Percentiles rank a stretch among this genome's conserved stretches.
Conservation (phyloP, 352 stramenopile genomes). For the Thraustotheca clavata region DNA sequence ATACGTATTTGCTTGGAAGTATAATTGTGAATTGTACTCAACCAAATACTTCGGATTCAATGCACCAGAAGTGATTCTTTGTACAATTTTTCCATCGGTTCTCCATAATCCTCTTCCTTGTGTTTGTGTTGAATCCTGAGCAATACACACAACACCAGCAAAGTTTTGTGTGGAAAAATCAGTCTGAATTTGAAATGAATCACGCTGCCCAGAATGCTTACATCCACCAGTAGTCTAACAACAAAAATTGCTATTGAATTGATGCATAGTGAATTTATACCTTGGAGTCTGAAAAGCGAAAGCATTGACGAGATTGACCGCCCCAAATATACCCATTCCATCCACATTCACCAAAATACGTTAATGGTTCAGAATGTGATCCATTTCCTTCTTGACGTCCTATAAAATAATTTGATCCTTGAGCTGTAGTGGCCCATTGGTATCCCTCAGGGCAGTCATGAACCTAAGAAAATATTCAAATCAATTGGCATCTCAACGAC, state of each 20-base stretch:
- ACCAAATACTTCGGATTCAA: conserved; percentile 30
- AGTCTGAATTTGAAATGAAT: conserved; percentile 50
- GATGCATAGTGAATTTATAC: conserved; percentile 16
- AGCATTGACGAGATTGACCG: conserved; percentile 43
- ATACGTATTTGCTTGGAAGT: conserved; percentile 56
- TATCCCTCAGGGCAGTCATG: conserved; percentile 85
- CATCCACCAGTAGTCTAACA: conserved; percentile 57
- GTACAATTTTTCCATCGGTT: conserved; percentile 76
- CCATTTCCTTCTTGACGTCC: conserved; percentile 28
- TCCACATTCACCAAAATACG: conserved; percentile 82
- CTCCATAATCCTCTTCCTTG: conserved; percentile 60
- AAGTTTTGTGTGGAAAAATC: conserved; percentile 46
- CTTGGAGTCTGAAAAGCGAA: conserved; percentile 81
- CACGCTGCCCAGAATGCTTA: conserved; percentile 72
- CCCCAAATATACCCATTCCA: conserved; percentile 76
- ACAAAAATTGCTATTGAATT: too few relatives aligned
- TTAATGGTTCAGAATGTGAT: conserved; percentile 30
- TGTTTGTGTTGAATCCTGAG: conserved; percentile 19
- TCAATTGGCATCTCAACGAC: not conserved
- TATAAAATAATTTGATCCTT: conserved; percentile 40
- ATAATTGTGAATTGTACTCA: conserved; percentile 37
- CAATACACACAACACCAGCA: conserved; percentile 71
- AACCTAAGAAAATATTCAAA: conserved; percentile 19
- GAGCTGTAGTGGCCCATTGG: conserved; percentile 73
- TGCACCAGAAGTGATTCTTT: conserved; percentile 44